Base-by-base conservation (phyloP, 2,329 filamentous ascomycete species). In the Akanthomyces muscarius region DNA sequence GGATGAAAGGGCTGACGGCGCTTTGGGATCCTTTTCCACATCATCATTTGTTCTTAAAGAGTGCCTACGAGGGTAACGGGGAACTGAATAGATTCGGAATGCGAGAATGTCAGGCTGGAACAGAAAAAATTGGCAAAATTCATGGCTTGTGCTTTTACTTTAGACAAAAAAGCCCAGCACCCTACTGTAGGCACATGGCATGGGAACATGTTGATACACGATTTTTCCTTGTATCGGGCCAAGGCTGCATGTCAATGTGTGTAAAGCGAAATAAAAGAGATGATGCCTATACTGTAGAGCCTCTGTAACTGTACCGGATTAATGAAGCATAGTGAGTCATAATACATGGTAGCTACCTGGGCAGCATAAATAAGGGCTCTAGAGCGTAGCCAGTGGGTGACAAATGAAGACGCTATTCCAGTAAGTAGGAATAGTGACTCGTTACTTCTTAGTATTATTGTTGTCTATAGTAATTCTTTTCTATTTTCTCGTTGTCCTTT, bases 141-240 rank as follows among this genome's bases (percentile, higher is more conserved):
- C 5, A 61, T 25, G n/a, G 28, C 1, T 25, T 53, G 28, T 23
- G n/a, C 21, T 30, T 38, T n/a, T 52, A 33, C 5, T n/a, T 38
- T 61, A 61, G 59, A 61, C 38, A 54, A n/a, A 47, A 55, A 23
- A 54, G 59, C 28, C 25, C 41, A 23, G 28, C 28, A 38, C 42
- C 55, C 47, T 13, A 3, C 16, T 50, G n/a, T 28, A 7, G 13
- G n/a, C 7, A 23, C 16, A 36, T 33, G 25, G n/a, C 25, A 28
- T 28, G 25, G 38, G 36, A 18, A 13, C 23, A 10, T 33, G 56
- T 21, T 51, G 21, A 41, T 54, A 41, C 13, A 54, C 3, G 47
- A 25, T 30, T 11, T 50, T 18, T 51, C 21, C 41, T 6, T 25
- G 1, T 23, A 6, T n/a, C 13, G n/a, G n/a, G 42, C n/a, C 21